Base-by-base conservation (phyloP, 345 rosid genomes). In the Punica granatum region DNA sequence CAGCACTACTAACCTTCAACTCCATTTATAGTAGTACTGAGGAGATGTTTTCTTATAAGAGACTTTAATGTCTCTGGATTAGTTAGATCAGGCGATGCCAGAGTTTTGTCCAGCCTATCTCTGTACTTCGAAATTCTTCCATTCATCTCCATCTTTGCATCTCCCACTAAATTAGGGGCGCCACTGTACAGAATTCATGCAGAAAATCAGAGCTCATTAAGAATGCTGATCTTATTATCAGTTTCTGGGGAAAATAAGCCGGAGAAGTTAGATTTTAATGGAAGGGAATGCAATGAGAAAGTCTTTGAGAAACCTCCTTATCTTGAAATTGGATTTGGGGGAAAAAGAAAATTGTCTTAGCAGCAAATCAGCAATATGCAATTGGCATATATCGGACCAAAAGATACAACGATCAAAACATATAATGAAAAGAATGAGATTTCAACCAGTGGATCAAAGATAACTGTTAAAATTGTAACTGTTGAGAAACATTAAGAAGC, bases 21-120 rank as follows among this genome's bases (percentile, higher is more conserved):
- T 32, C 69, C 86, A 73, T 70, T 35, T 7, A 60, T 62, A 19
- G 90, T 81, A 32, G 85, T 78, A 51, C 39, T 65, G 10, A 65
- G 61, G 72, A 89, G 85, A 68, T 92, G 98, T 69, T 83, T 77
- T 71, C 72, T 80, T 53, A 95, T 61, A n/a, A 88, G 85, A 63
- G 73, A 70, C 73, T 76, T 83, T 63, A 95, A 81, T 12, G 76
- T 73, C 39, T 83, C 86, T 30, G 72, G 43, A 79, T 82, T 70
- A 43, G 81, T 82, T 73, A 95, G 74, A 35, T 86, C 90, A 61
- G 89, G 81, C 65, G 87, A 92, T 0, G 90, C 79, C 68, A 94
- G 78, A 7, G 98, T 83, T 73, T 77, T 77, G 72, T 94, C 90
- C 63, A 94, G 77, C 78, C 85, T 84, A 75, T 83, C 88, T 81